phyloP scores from a whole-genome alignment of 73 alveolate species.

The Stentor coeruleus region DNA sequence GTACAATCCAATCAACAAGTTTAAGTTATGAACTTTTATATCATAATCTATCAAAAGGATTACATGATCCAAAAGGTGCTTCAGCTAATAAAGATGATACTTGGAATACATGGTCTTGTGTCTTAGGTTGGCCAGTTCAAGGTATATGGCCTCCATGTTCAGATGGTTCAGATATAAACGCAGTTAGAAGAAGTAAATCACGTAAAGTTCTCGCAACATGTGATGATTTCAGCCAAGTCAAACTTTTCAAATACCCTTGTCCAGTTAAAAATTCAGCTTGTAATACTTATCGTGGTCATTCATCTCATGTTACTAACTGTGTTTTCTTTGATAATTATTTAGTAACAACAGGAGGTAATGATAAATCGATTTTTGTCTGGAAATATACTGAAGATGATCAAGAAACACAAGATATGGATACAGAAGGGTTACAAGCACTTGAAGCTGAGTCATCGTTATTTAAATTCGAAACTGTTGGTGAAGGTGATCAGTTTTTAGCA shows the following conservation, averaged over 20 bases:
- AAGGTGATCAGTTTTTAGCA: slow-evolving; percentile 56
- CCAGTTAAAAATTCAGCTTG: slow-evolving; percentile 70
- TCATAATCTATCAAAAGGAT: slow-evolving; percentile 82
- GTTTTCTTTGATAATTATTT: slow-evolving; percentile 80
- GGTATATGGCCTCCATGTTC: slow-evolving; percentile 98
- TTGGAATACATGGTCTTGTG: slow-evolving; percentile 78
- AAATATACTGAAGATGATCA: slow-evolving; percentile 57
- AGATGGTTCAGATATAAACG: slow-evolving; percentile 93
- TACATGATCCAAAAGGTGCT: slow-evolving; percentile 83
- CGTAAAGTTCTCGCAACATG: slow-evolving; percentile 90
- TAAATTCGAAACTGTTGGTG: slow-evolving; percentile 51
- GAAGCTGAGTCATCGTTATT: slow-evolving; percentile 36
- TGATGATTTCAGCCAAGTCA: slow-evolving; percentile 96
- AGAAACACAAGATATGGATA: slow-evolving; percentile 39
- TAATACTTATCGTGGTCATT: slow-evolving; percentile 73
- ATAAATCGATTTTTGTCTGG: slow-evolving; percentile 92
- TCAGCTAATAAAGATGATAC: slow-evolving; percentile 70
- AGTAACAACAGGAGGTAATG: slow-evolving; percentile 96
- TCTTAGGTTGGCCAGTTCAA: slow-evolving; percentile 93
- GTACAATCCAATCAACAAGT: slow-evolving; percentile 78
- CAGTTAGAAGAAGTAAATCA: slow-evolving; percentile 84
- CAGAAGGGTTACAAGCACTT: neutral
- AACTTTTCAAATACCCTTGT: slow-evolving; percentile 92
- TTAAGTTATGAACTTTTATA: slow-evolving; percentile 85
- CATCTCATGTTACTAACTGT: slow-evolving; percentile 85